Percentiles rank a stretch among this genome's conserved stretches.
Evolutionary conservation across 805 yeast species (phyloP).

Genomic region (Pichia gijzeniarum): DNA sequence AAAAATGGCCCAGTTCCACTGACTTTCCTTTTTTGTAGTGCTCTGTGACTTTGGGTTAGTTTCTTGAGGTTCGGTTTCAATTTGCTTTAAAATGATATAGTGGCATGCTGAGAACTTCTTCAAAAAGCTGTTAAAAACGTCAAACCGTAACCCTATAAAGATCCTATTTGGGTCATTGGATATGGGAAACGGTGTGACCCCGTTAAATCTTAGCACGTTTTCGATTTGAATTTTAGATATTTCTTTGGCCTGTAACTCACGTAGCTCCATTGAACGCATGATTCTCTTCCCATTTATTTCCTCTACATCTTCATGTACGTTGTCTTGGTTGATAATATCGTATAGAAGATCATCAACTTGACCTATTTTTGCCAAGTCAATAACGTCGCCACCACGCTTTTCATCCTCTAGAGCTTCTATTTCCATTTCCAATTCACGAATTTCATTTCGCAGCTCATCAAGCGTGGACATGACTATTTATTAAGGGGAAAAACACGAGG

Average conservation of each 20-base stretch:
- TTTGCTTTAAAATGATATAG: slow-evolving; percentile 38
- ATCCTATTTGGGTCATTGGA: slow-evolving; percentile 24
- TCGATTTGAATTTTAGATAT: slow-evolving; percentile 35
- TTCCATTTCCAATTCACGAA: slow-evolving; percentile 13
- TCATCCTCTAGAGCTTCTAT: slow-evolving; percentile 6
- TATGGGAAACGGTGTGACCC: slow-evolving; percentile 47
- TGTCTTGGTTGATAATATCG: slow-evolving; percentile 9
- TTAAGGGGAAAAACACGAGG: neutral
- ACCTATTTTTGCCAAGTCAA: slow-evolving; percentile 22
- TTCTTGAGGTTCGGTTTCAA: neutral
- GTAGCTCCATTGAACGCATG: neutral
- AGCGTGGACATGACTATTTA: slow-evolving; percentile 6
- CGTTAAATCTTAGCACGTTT: slow-evolving; percentile 42
- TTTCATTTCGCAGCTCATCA: slow-evolving; percentile 7
- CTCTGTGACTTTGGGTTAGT: neutral
- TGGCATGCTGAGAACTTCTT: slow-evolving; percentile 36
- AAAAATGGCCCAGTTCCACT: slow-evolving; percentile 26
- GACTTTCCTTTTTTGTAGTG: neutral
- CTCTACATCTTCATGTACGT: neutral
- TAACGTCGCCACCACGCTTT: slow-evolving; percentile 14
- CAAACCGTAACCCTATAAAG: slow-evolving; percentile 46
- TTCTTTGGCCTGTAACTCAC: neutral
- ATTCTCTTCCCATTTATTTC: slow-evolving; percentile 7
- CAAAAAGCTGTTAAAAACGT: slow-evolving; percentile 29
- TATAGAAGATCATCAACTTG: slow-evolving; percentile 12